Conservation (phyloP, 2,329 filamentous ascomycete genomes). For the Penicillium sp. region DNA sequence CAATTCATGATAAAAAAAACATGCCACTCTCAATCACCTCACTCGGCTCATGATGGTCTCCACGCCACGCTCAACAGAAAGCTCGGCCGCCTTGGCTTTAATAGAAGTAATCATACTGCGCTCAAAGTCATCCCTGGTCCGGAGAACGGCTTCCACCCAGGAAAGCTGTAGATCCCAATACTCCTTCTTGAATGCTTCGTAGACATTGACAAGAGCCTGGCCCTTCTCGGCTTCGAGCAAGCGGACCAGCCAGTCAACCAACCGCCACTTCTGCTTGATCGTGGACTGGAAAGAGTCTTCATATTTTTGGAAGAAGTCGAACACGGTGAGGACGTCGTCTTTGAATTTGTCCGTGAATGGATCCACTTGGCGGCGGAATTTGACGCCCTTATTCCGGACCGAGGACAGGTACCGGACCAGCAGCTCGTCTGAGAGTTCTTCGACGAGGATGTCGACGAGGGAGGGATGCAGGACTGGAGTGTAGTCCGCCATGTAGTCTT, state of each 20-base stretch:
- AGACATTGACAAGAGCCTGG: constrained; percentile 71
- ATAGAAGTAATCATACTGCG: constrained; percentile 83
- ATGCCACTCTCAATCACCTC: constrained; percentile 55
- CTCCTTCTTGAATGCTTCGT: constrained; percentile 76
- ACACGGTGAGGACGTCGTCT: constrained; percentile 86
- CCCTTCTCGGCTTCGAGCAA: constrained; percentile 76
- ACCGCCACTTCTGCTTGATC: constrained; percentile 91
- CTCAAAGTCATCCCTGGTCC: constrained; percentile 90
- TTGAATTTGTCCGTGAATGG: constrained; percentile 92
- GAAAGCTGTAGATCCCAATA: constrained; percentile 95
- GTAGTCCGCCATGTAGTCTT: constrained; percentile 93
- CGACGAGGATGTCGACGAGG: constrained; percentile 85
- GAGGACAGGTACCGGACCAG: constrained; percentile 80
- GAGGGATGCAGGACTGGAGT: constrained; percentile 79
- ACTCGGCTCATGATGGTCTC: constrained; percentile 97
- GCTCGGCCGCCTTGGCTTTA: constrained; percentile 83
- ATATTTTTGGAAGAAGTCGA: constrained; percentile 79
- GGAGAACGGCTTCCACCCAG: constrained; percentile 92
- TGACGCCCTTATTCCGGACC: constrained; percentile 86
- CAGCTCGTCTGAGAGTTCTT: constrained; percentile 90
- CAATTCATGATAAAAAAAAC: too few species aligned
- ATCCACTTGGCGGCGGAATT: constrained; percentile 76
- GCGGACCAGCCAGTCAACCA: constrained; percentile 79
- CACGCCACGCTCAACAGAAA: constrained; percentile 74
- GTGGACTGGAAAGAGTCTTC: constrained; percentile 68